phyloP scores from a whole-genome alignment of 495 filamentous ascomycete genomes.

The Lineolata rhizophorae region DNA sequence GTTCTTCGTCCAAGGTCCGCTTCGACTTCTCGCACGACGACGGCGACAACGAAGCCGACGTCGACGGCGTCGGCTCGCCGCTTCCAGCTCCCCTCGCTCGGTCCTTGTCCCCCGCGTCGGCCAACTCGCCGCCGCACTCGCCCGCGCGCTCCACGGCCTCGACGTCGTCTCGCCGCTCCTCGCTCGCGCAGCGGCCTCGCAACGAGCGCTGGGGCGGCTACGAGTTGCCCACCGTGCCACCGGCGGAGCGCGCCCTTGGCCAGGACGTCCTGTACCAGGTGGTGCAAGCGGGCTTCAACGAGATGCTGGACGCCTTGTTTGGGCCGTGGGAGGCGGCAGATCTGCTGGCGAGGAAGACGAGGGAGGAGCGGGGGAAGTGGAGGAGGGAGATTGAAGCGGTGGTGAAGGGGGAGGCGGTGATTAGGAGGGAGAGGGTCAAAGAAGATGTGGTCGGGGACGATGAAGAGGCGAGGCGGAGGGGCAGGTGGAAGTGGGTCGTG shows the following conservation, averaged over 20 bases:
- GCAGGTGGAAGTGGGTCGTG: no score
- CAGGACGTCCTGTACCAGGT: conserved; percentile 82
- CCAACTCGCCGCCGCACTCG: no score
- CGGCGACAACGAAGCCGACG: conserved; percentile 45
- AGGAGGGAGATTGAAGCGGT: conserved; percentile 13
- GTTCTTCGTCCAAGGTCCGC: conserved; percentile 66
- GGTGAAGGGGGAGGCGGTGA: conserved; percentile 1
- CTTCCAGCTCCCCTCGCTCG: no score
- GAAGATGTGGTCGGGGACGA: not conserved
- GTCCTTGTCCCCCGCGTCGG: no score
- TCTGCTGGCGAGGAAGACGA: conserved; percentile 41
- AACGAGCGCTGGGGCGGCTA: conserved; percentile 55
- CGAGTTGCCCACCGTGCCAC: conserved; percentile 60
- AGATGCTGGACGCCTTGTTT: conserved; percentile 73
- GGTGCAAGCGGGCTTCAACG: conserved; percentile 76
- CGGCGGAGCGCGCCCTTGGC: conserved; percentile 59
- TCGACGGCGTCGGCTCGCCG: no score
- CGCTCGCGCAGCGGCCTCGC: no score
- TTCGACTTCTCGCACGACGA: conserved; percentile 78
- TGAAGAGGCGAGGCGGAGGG: no score
- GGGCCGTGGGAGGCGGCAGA: conserved; percentile 57
- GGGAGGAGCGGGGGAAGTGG: conserved; percentile 34
- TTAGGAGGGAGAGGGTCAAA: not conserved
- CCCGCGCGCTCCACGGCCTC: conserved; percentile 62
- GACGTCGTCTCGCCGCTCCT: conserved; percentile 55